Base-by-base conservation (phyloP, 768 basidiomycete species). In the Psilocybe tampanensis region DNA sequence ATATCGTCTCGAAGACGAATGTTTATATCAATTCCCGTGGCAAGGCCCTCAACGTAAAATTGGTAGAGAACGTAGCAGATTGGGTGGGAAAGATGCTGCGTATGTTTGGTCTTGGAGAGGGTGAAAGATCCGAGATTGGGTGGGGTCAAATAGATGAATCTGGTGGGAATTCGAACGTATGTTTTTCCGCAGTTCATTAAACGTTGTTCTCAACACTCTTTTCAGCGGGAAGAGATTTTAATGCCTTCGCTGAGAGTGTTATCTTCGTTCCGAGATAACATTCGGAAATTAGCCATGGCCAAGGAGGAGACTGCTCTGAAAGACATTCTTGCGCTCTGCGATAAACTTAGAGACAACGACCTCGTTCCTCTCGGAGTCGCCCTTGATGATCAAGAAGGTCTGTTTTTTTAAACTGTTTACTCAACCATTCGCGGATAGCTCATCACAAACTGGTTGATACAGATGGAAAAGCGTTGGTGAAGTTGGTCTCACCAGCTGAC, bases 381-480 rank as follows among this genome's bases (percentile, higher is more conserved):
- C 8, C 77, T 99, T 32, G 97, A 98, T 69, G 97, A 99, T 76
- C 93, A 94, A 75, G 94, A 95, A 79, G 94, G 94, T 88, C 60
- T 49, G 76, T 70, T 32, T 17, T 17, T 44, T 42, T 24, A n/a
- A 19, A 22, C 13, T 9, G 36, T 23, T 15, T 22, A 44, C n/a
- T 8, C 26, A 34, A 5, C 3, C n/a, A 8, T n/a, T 3, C 15
- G 12, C 19, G 13, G 34, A 34, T 54, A n/a, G 29, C 44, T 47
- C 42, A 17, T 47, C 32, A 54, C 64, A 22, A 44, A 59, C 45
- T 64, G 21, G 9, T 42, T 51, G 45, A 54, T 32, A 26, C 61
- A 95, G 95, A 95, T 76, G 95, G 95, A n/a, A 88, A 86, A 66
- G 96, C 96, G 3, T 85, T 98, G 26, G 90, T 97, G 58, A 98